Base-by-base conservation (phyloP, 768 basidiomycete species). In the Lentinula raphanica region DNA sequence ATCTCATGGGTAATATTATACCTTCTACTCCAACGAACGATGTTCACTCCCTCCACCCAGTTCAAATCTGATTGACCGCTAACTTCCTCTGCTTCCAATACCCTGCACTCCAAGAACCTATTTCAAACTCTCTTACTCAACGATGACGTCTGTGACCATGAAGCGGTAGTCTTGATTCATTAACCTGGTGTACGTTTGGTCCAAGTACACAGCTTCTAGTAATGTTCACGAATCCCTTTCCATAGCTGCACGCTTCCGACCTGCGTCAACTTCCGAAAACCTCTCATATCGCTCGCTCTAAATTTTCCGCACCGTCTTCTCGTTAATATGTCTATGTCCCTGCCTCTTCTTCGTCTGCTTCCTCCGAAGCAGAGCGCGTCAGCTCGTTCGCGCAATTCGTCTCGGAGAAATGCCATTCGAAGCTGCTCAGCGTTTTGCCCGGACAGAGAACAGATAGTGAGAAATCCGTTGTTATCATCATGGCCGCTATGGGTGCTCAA, bases 231-330 rank as follows among this genome's bases (percentile, higher is more conserved):
- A 8, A 35, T 35, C 32, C 32, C 32, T 35, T 35, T 7, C 32
- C 29, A 9, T 64, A 92, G 90, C 73, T 88, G 3, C 90, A 87
- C 64, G 85, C 87, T 25, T 85, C 88, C n/a, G 89, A 92, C 74
- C 74, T 92, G 40, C 84, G 86, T 29, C 69, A 72, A 9, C 81
- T 91, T 21, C 69, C 80, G 5, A 72, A 82, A 8, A 74, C 77
- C 1, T 83, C 82, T 3, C 69, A 72, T 59, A 71, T 91, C 19
- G 72, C 79, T 5, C 72, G 69, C 25, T 65, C 72, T 5, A 72
- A 92, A 8, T 72, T 70, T 3, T 72, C 73, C 1, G 74, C 88
- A 2, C 73, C 82, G 0, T 84, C 79, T 2, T 74, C 82, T 25
- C 72, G 84, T 23, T 85, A 90, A 68, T 78, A 84, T 32, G 84